Evolutionary conservation across 2,329 filamentous ascomycete genomes (phyloP).

Genomic region (Trichoderma sp.): DNA sequence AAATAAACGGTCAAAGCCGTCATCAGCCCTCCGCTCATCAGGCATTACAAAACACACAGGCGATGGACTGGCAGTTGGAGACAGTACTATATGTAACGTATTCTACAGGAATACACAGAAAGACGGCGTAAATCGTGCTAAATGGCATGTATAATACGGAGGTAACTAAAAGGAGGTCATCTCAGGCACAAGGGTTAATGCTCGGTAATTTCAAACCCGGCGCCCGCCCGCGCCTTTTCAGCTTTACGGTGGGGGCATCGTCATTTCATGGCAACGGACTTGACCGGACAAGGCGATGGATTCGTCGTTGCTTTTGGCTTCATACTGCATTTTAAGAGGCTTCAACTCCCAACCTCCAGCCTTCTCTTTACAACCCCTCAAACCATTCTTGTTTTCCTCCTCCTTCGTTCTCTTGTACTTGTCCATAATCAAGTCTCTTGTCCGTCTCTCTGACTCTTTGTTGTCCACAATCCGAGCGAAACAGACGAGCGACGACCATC

Average conservation of each 20-base stretch:
- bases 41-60: background rate
- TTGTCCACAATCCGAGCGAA: background rate
- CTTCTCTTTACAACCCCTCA: background rate
- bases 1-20: too few relatives aligned
- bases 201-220: constrained; percentile 21
- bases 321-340: constrained; percentile 8
- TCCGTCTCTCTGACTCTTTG: background rate
- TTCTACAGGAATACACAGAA: background rate
- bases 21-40: background rate
- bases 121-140: background rate
- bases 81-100: background rate
- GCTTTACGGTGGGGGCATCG: constrained; percentile 11
- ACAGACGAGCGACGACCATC: background rate
- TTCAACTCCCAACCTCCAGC: background rate
- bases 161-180: constrained; percentile 8
- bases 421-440: background rate
- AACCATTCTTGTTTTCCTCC: too few relatives aligned
- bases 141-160: background rate
- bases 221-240: constrained; percentile 20
- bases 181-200: constrained; percentile 20
- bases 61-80: background rate
- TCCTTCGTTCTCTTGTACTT: background rate
- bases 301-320: background rate
- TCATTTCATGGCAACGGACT: constrained; percentile 3
- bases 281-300: constrained; percentile 16